Base-by-base conservation (phyloP, 2,329 filamentous ascomycete genomes). In the Allantophomopsis lycopodina region DNA sequence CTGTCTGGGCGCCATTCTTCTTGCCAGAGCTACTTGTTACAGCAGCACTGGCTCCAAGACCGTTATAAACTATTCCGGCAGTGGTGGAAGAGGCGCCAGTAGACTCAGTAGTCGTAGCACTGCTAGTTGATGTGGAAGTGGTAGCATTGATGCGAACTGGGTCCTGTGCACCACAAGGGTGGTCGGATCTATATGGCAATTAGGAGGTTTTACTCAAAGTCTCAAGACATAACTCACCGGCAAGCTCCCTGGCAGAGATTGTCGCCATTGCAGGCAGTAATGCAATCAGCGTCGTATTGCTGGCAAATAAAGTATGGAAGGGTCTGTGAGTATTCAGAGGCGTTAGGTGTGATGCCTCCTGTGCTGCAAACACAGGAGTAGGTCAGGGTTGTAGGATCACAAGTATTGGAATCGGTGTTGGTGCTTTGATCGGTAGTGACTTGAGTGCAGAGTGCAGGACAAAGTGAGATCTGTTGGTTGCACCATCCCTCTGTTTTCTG, bases 291-390 rank as follows among this genome's bases (percentile, higher is more conserved):
- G 6, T 74, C 79, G 69, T 71, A 85, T 60, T 81, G 69, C 36
- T 68, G 69, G 70, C 83, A 91, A 50, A 77, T 69, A 62, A 78
- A 84, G 69, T 76, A 89, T 28, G 84, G 83, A 18, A 91, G 66
- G 1, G 83, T 88, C 50, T 85, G 69, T 15, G 78, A 79, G 69
- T 81, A 91, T 60, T 88, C 71, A 52, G 79, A 75, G 37, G 84
- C 61, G 61, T 88, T 87, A 48, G 83, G 83, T 39, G 70, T 61
- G 45, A 69, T 56, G 55, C 73, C 71, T 6, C 23, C 23, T 55
- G 81, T 68, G 46, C 69, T 67, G 64, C 83, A 91, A 49, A 85
- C 65, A 58, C 83, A 91, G 46, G 68, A 65, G 61, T 80, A 89
- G n/a, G 63, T 68, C 37, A 89, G 68, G 15, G 65, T 62, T 38